Evolutionary conservation across 441 rosid species (phyloP).

Genomic region (Metrosideros polymorpha): DNA sequence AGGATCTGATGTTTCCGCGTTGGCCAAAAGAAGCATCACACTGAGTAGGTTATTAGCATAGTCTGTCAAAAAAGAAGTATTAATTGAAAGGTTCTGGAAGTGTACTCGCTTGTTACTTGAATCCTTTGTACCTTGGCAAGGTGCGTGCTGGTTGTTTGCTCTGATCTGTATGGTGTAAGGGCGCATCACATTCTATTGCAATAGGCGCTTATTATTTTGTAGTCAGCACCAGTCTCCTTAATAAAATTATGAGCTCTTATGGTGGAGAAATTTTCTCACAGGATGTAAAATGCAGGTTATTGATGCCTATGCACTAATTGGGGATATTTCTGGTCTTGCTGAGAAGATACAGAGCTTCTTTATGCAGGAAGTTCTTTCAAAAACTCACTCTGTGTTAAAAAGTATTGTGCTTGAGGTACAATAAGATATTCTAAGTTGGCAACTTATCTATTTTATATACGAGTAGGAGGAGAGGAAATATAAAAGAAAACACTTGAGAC

Average conservation of each 20-base stretch:
- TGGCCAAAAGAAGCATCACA: background rate
- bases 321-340: conserved; percentile 95
- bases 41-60: background rate
- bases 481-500: background rate
- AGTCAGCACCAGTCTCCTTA: background rate
- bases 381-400: conserved; percentile 77
- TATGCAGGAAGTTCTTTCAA: conserved; percentile 96
- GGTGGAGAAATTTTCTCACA: background rate
- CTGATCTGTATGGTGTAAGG: background rate
- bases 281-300: conserved; percentile 48
- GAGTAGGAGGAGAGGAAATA: background rate
- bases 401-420: conserved; percentile 71
- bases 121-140: background rate
- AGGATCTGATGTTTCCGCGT: background rate
- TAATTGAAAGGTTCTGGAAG: background rate
- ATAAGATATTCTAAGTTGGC: conserved; percentile 3
- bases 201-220: background rate
- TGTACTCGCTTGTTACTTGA: background rate
- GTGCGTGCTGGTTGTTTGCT: background rate
- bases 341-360: conserved; percentile 98
- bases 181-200: background rate
- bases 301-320: conserved; percentile 97
- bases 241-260: conserved; percentile 6
- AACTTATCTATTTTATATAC: background rate
- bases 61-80: background rate